Conservation (phyloP, 768 basidiomycete genomes). For the Lentinus brumalis region DNA sequence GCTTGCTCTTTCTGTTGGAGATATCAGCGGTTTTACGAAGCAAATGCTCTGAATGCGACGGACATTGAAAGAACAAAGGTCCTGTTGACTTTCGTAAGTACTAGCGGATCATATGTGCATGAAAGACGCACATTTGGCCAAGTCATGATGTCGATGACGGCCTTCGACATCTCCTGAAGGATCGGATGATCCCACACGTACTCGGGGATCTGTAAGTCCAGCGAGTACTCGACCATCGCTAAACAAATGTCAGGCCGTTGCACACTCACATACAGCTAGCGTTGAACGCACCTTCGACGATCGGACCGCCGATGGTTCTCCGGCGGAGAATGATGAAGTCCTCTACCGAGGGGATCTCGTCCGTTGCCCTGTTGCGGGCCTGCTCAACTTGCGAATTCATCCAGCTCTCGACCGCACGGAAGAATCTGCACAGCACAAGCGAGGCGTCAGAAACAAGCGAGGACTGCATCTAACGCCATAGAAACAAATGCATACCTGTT, state of each 20-base stretch:
- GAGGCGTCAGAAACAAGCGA: not conserved
- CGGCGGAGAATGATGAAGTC: constrained; percentile 42
- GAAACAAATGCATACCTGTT: constrained; percentile 27
- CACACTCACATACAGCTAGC: not conserved
- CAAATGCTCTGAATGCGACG: constrained; percentile 4
- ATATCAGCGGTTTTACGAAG: not conserved
- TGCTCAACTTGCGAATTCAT: constrained; percentile 39
- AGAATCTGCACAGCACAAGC: constrained; percentile 29
- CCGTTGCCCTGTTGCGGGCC: constrained; percentile 36
- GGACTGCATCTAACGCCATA: not conserved
- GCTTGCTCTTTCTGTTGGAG: constrained; percentile 39
- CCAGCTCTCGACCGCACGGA: constrained; percentile 38
- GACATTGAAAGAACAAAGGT: constrained; percentile 19
- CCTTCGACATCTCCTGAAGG: constrained; percentile 40
- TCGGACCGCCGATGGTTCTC: constrained; percentile 38
- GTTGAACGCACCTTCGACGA: constrained; percentile 38
- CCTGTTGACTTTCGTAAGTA: constrained; percentile 32
- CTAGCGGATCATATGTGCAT: constrained; percentile 17
- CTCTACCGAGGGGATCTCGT: constrained; percentile 39
- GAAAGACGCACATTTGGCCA: constrained; percentile 40
- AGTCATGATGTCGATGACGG: constrained; percentile 43
- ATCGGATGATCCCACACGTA: constrained; percentile 38
- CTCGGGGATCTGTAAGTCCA: constrained; percentile 40
- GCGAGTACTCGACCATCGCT: constrained; percentile 41
- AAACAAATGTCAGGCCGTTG: constrained; percentile 6